Evolutionary conservation across 192 early-diverging fungal species (phyloP), one percentile per base, ranked within the genome.

Genomic region (Linderina pennispora): DNA sequence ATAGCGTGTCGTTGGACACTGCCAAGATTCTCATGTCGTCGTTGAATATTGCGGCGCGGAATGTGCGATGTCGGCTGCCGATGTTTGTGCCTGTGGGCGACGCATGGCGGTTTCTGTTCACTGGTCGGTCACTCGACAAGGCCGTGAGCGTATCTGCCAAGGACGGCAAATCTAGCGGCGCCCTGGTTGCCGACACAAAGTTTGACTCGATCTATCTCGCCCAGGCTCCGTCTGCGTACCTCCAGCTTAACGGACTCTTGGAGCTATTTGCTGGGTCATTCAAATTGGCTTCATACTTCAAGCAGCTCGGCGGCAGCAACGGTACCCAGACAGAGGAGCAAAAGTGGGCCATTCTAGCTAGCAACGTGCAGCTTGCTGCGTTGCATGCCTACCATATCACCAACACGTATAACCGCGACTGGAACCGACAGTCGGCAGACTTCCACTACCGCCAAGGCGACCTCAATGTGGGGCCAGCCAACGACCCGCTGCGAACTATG

Each of bases 21-120:
- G 77, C 83, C 11, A 85, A 85, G 38, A 33, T 74, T 0, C 49
- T 85, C 13, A 55, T 81, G 26, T 82, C 83, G 1, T 79, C 83
- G n/a, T 78, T 82, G 57, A 74, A 78, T 22, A 80, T 84, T 38
- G 82, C 83, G 0, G 71, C 82, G 32, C 77, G 78, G 31, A 85
- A 82, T 62, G 79, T 72, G 14, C 75, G 64, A 23, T 88, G 86
- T 56, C 75, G 73, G 48, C 59, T 83, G 34, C 81, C 81, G 8
- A 73, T 76, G 17, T 83, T 79, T 71, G 75, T 76, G 19, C 81
- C 81, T 2, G 63, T 74, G 4, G 59, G 59, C 22, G 71, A 74
- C 20, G 63, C 66, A 26, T 70, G 66, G 66, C 59, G 66, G 33
- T 50, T 26, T 18, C 48, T 70, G 37, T 70, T 53, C 25, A 70